Base-by-base conservation (phyloP, 176 grass and related monocot species). In the Metroxylon sagu region DNA sequence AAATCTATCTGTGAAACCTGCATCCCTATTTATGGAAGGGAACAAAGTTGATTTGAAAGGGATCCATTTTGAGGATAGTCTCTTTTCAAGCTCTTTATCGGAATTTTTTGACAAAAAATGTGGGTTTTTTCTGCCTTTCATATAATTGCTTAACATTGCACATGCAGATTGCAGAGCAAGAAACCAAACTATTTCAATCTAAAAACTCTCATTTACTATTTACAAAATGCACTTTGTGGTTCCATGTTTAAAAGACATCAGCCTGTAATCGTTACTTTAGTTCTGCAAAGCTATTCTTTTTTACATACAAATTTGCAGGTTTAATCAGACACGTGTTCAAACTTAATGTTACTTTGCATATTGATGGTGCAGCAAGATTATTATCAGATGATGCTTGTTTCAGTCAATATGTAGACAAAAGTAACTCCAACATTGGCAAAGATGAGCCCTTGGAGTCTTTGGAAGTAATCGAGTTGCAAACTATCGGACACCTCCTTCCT, bases 401-500 rank as follows among this genome's bases (percentile, higher is more conserved):
- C 19, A 49, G 62, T n/a, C 61, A 81, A 49, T 60, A 86, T 60
- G 21, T 67, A 69, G 69, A 82, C 57, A 79, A 76, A 58, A 52
- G 62, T 72, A 70, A 72, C 61, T 68, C 64, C 31, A 78, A 85
- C 51, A 69, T 80, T 67, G 60, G 53, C 2, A 83, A 90, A 59
- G 90, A 95, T 60, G 86, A 87, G 39, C 86, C 80, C 23, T 90
- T 90, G 25, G 74, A 84, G 55, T 76, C 88, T 48, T 77, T 74
- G 1, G 74, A 87, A 35, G 91, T 84, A 77, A 89, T 87, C 0
- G 86, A 90, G 74, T 83, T 82, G 17, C 91, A 84, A 60, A 84
- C 82, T 65, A 95, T 95, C 49, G 91, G 86, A 62, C 73, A 95
- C 66, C 80, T 95, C 25, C 81, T 95, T 67, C 91, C 91, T 82